Conservation (phyloP, 148 eudicot species). For the Talinum fruticosum region DNA sequence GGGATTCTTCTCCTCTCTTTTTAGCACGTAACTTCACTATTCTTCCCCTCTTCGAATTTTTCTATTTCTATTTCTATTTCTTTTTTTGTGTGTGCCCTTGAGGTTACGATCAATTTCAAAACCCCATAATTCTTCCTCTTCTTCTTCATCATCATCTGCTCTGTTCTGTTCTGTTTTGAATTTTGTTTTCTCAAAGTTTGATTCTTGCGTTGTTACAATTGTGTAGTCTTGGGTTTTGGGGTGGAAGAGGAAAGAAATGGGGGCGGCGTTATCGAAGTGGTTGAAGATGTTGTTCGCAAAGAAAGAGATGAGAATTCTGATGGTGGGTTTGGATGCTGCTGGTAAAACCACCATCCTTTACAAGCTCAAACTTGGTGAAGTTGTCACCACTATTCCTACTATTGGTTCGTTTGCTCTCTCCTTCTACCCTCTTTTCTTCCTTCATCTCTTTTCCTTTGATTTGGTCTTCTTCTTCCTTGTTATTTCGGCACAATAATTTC, state of each 20-base stretch:
- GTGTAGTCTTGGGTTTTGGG: too few relatives aligned
- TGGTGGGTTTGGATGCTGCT: slow-evolving; percentile 90
- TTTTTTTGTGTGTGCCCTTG: not conserved
- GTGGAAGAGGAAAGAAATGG: slow-evolving; percentile 39
- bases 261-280: slow-evolving; percentile 52
- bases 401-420: slow-evolving; percentile 39
- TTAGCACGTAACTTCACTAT: slow-evolving; percentile 2
- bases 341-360: slow-evolving; percentile 85
- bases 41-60: too few relatives aligned
- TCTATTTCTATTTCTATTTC: not conserved
- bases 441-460: not conserved
- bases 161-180: not conserved
- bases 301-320: slow-evolving; percentile 81
- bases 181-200: too few relatives aligned
- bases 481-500: too few relatives aligned
- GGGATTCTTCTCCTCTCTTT: not conserved
- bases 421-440: not conserved
- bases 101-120: not conserved
- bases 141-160: not conserved
- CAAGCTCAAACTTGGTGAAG: slow-evolving; percentile 83
- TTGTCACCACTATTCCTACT: slow-evolving; percentile 78
- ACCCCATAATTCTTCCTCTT: not conserved
- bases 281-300: slow-evolving; percentile 56
- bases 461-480: not conserved
- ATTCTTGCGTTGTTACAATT: too few relatives aligned